Evolutionary conservation across 2,329 filamentous ascomycete genomes (phyloP).

Genomic region (Microsporum ferrugineum): DNA sequence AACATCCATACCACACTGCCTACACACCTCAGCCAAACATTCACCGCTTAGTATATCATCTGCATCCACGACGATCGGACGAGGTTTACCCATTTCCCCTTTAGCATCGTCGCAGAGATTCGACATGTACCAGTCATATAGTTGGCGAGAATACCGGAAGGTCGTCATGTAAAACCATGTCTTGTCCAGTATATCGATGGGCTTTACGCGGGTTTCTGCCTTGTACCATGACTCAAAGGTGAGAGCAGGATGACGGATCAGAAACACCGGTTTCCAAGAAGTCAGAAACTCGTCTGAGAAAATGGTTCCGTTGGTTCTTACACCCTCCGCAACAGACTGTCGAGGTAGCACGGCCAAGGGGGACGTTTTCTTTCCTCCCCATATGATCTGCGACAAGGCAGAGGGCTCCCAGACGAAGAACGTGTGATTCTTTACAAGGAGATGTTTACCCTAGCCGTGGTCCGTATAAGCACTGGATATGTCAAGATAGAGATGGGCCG

Average conservation of each 20-base stretch:
- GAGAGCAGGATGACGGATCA: conserved; percentile 31
- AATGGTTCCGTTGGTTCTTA: conserved; percentile 21
- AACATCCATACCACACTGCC: conserved; percentile 23
- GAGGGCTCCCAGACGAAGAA: neutral
- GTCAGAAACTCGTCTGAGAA: conserved; percentile 27
- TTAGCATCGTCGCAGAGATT: conserved; percentile 10
- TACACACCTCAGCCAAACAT: conserved; percentile 21
- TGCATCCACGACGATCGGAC: conserved; percentile 27
- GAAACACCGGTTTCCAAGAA: conserved; percentile 24
- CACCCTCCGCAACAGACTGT: neutral
- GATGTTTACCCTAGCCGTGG: neutral
- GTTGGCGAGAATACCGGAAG: conserved; percentile 22
- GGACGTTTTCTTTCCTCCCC: neutral
- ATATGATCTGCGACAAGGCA: neutral
- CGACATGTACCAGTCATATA: conserved; percentile 27
- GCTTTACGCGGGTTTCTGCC: conserved; percentile 10
- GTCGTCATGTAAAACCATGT: conserved; percentile 19
- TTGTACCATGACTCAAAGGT: conserved; percentile 29
- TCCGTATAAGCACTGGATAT: neutral
- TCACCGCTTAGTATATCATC: conserved; percentile 27
- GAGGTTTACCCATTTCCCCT: neutral
- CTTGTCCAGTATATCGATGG: conserved; percentile 14
- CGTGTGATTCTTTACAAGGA: neutral
- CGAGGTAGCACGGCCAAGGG: neutral
- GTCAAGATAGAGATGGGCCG: neutral